Conservation (phyloP, 2,329 filamentous ascomycete species). For the Cladophialophora bantiana region DNA sequence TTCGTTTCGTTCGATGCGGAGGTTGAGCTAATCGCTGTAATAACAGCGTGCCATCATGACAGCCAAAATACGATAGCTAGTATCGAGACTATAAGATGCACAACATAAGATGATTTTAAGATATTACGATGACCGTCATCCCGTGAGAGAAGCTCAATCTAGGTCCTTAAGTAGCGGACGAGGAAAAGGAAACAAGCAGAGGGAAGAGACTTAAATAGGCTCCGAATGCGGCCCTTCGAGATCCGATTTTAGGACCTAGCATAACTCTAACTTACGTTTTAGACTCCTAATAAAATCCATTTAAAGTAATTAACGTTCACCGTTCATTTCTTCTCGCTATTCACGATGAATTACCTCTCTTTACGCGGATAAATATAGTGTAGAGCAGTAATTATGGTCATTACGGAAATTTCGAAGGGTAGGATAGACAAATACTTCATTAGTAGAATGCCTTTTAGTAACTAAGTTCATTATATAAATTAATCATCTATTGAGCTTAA, state of each 20-base stretch:
- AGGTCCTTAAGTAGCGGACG: constrained; percentile 10
- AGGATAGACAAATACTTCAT: constrained; percentile 10
- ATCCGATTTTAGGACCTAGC: constrained; percentile 14
- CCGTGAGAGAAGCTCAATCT: constrained; percentile 13
- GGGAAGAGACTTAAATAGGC: constrained; percentile 15
- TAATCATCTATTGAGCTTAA: constrained; percentile 15
- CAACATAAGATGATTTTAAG: constrained; percentile 15
- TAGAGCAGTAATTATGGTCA: neutral
- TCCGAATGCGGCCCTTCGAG: constrained; percentile 11
- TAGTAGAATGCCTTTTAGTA: constrained; percentile 14
- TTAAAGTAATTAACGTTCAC: neutral
- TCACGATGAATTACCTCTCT: neutral
- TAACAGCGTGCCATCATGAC: constrained; percentile 39
- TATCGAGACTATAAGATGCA: constrained; percentile 10
- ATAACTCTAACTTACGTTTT: constrained; percentile 15
- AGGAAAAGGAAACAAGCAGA: constrained; percentile 12
- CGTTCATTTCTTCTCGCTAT: neutral
- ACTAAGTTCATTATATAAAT: constrained; percentile 18
- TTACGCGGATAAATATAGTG: neutral
- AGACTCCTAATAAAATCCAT: neutral
- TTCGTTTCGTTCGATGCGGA: constrained; percentile 38
- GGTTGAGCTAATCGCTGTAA: constrained; percentile 41
- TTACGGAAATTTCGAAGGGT: neutral
- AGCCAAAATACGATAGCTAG: constrained; percentile 45
- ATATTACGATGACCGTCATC: constrained; percentile 15